phyloP scores from a whole-genome alignment of 768 basidiomycete genomes.

The Lentinula detonsa region DNA sequence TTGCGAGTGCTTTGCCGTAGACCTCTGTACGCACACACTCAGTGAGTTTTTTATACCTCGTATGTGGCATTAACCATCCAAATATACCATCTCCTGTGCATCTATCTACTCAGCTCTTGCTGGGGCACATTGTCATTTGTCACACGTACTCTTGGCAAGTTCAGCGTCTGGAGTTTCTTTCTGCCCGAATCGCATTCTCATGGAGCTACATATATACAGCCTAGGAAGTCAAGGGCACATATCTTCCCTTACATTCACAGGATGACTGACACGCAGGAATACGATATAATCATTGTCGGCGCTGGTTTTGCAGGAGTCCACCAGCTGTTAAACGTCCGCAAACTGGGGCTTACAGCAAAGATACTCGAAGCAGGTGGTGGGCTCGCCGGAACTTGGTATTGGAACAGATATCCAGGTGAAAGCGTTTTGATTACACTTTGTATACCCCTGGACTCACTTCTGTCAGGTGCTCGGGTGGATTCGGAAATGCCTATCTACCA shows the following conservation, averaged over 20 bases:
- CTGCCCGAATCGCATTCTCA: background rate
- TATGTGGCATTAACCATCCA: background rate
- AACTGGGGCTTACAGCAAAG: background rate
- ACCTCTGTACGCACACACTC: no score
- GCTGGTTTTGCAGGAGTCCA: slow-evolving; percentile 1
- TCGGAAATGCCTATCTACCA: slow-evolving; percentile 7
- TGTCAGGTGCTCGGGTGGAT: background rate
- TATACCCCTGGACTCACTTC: background rate
- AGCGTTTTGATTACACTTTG: background rate
- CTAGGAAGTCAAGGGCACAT: background rate
- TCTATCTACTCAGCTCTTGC: background rate
- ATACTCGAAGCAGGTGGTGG: slow-evolving; percentile 1
- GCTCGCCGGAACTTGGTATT: slow-evolving; percentile 3
- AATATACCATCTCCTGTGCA: background rate
- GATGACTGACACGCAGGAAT: background rate
- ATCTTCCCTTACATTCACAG: no score
- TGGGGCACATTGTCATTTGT: background rate
- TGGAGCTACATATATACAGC: background rate
- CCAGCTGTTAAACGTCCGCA: background rate
- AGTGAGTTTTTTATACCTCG: no score
- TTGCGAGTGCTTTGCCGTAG: no score
- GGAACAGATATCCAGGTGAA: background rate
- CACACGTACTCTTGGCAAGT: background rate
- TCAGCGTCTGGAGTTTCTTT: background rate
- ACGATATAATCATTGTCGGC: background rate